Evolutionary conservation across 163 green algal species (phyloP).

Genomic region (Chlamydomonas reinhardtii): DNA sequence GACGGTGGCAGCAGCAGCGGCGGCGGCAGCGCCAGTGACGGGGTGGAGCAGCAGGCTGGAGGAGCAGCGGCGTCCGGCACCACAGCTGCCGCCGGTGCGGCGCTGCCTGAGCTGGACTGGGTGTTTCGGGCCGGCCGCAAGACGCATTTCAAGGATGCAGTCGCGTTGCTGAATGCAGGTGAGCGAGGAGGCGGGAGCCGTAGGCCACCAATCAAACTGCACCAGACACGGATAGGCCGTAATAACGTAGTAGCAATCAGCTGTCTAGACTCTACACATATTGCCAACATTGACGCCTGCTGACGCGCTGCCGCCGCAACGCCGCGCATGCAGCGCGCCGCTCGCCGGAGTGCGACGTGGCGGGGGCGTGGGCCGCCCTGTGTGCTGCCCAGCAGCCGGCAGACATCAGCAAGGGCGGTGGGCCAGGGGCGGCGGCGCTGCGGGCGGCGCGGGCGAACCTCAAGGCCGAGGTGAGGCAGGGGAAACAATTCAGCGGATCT

Average conservation of each 20-base stretch:
- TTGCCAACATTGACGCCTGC: too few species aligned
- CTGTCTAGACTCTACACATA: too few species aligned
- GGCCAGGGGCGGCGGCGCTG: background rate
- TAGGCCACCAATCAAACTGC: too few species aligned
- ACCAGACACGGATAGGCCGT: too few species aligned
- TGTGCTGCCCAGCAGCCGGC: background rate
- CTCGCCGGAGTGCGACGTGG: conserved; percentile 23
- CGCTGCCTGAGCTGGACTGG: background rate
- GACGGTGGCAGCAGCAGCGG: too few species aligned
- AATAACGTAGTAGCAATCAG: too few species aligned
- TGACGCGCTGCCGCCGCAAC: too few species aligned
- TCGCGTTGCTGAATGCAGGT: conserved; percentile 18
- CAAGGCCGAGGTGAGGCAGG: background rate
- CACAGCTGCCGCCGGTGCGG: too few species aligned
- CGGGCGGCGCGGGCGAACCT: background rate
- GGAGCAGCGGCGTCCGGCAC: too few species aligned
- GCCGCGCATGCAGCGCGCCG: background rate
- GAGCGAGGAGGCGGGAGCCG: background rate
- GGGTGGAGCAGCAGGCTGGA: too few species aligned
- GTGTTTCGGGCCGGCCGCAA: conserved; percentile 1
- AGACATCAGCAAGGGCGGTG: background rate
- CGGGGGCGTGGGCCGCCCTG: background rate
- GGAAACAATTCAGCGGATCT: too few species aligned
- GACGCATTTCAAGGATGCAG: conserved; percentile 16
- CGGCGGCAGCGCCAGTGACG: too few species aligned